Evolutionary conservation across 2,329 filamentous ascomycete species (phyloP).

Genomic region (Blumeria hordei): DNA sequence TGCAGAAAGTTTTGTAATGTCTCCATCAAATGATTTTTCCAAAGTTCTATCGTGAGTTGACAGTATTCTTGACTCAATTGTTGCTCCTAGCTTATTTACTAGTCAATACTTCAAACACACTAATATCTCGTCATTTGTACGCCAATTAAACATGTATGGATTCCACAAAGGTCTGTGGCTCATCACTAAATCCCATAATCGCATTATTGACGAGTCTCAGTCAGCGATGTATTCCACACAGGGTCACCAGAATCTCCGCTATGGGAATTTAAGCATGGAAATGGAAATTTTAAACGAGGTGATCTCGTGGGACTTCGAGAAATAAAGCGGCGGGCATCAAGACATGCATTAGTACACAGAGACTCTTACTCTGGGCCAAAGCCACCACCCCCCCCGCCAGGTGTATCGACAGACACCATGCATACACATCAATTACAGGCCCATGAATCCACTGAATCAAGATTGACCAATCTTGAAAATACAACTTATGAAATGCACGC

Average conservation of each 20-base stretch:
- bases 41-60: conserved; percentile 83
- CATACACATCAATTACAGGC: conserved; percentile 24
- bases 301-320: conserved; percentile 78
- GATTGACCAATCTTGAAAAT: conserved; percentile 56
- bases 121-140: conserved; percentile 94
- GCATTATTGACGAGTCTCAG: conserved; percentile 22
- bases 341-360: conserved; percentile 78
- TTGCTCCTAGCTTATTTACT: conserved; percentile 6
- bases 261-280: conserved; percentile 98
- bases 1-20: conserved; percentile 97
- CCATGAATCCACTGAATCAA: conserved; percentile 47
- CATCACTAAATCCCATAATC: conserved; percentile 6
- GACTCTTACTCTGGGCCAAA: conserved; percentile 70
- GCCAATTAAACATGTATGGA: conserved; percentile 20
- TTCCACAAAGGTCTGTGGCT: conserved; percentile 71
- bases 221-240: conserved; percentile 95
- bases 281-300: conserved; percentile 87
- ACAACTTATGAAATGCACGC: conserved; percentile 56
- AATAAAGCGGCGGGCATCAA: conserved; percentile 82
- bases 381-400: conserved; percentile 47
- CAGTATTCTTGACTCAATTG: neutral
- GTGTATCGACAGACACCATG: conserved; percentile 64
- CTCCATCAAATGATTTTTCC: conserved; percentile 86
- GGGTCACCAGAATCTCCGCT: conserved; percentile 78
- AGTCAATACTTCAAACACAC: conserved; percentile 99